Conservation (phyloP, 75 land plant genomes). For the Pinus albicaulis region DNA sequence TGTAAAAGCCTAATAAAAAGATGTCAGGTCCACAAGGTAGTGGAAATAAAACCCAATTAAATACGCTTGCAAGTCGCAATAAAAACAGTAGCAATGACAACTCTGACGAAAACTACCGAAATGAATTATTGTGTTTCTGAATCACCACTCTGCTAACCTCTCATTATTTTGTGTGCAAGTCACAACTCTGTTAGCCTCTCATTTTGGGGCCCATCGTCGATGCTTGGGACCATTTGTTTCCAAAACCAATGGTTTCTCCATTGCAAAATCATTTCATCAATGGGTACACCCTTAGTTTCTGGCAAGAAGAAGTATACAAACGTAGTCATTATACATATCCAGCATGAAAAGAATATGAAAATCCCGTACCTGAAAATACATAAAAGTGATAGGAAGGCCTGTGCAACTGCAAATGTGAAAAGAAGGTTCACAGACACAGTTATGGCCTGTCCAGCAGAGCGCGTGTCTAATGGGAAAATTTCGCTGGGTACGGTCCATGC, state of each 20-base stretch:
- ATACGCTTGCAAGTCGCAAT: no score
- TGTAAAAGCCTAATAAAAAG: no score
- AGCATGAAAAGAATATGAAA: conserved; percentile 84
- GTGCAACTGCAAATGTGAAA: conserved; percentile 81
- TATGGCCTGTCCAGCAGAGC: conserved; percentile 93
- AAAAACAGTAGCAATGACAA: no score
- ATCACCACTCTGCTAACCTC: no score
- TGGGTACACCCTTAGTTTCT: conserved; percentile 86
- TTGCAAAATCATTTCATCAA: conserved; percentile 75
- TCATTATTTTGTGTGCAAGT: no score
- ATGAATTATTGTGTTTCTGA: no score
- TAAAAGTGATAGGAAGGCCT: conserved; percentile 65
- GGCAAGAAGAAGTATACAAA: conserved; percentile 77
- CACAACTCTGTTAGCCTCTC: no score
- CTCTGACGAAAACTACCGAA: no score
- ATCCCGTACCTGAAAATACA: conserved; percentile 73
- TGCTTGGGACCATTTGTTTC: conserved; percentile 37
- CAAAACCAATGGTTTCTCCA: conserved; percentile 93
- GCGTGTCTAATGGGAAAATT: conserved; percentile 80
- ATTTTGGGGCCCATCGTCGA: conserved; percentile 17
- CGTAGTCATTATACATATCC: conserved; percentile 76
- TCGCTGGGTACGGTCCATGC: conserved; percentile 93
- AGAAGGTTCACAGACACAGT: conserved; percentile 77
- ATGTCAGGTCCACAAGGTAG: no score
- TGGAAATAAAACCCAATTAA: no score